A percentile compares a stretch with the other conserved stretches of the same genome.
phyloP scores from a whole-genome alignment of 495 filamentous ascomycete genomes.

The Aspergillus avenaceus region DNA sequence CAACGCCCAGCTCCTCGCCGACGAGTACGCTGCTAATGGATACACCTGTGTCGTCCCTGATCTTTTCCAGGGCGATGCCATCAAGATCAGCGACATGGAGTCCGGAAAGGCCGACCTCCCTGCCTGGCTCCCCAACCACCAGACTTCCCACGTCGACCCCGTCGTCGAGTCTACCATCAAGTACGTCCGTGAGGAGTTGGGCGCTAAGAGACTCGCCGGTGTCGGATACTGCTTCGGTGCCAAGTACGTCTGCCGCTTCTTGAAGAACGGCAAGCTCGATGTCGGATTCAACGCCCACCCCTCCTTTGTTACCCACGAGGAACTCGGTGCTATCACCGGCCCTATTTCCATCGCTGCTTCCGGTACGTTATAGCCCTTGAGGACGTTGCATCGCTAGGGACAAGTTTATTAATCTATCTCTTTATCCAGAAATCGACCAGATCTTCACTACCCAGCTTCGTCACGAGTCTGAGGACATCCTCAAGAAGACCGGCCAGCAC shows the following conservation, averaged over 20 bases:
- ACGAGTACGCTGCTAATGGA: slow-evolving; percentile 78
- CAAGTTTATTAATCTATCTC: slow-evolving; percentile 5
- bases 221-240: slow-evolving; percentile 48
- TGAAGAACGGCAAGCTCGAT: slow-evolving; percentile 48
- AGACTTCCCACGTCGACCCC: slow-evolving; percentile 55
- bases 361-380: slow-evolving; percentile 36
- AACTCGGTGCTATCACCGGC: slow-evolving; percentile 64
- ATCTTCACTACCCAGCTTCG: slow-evolving; percentile 78
- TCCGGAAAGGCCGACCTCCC: slow-evolving; percentile 54
- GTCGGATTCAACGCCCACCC: slow-evolving; percentile 77
- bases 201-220: slow-evolving; percentile 64
- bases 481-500: slow-evolving; percentile 57
- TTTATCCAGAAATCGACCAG: slow-evolving; percentile 59
- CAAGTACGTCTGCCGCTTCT: slow-evolving; percentile 43
- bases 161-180: slow-evolving; percentile 58
- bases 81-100: slow-evolving; percentile 51
- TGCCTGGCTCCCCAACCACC: slow-evolving; percentile 59
- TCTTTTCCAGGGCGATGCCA: slow-evolving; percentile 68
- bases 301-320: slow-evolving; percentile 69
- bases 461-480: slow-evolving; percentile 54
- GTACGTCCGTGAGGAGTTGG: slow-evolving; percentile 52
- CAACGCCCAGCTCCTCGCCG: slow-evolving; percentile 77
- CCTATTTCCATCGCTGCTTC: slow-evolving; percentile 75
- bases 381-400: background rate
- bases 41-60: slow-evolving; percentile 76